Evolutionary conservation across 345 rosid genomes (phyloP), one percentile per base, ranked within the genome.

Genomic region (Murraya koenigii): DNA sequence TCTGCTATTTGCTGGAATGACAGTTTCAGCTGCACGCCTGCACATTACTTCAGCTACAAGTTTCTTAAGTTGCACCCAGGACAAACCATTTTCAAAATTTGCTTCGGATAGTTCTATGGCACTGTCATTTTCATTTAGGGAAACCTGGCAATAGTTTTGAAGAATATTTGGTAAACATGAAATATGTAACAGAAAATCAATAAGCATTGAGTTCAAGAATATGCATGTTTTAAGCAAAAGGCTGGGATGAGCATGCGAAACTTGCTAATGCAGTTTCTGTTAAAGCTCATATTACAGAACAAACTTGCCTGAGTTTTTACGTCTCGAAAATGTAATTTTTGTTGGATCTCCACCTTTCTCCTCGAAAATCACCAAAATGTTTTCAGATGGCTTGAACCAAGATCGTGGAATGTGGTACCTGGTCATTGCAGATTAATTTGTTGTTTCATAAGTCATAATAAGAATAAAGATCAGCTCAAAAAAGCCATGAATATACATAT

Each of bases 401-500:
- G 98, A 92, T 33, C 97, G 87, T 1, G 98, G 99, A 66, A 94
- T 91, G 75, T 94, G 98, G 85, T 96, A 92, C 99, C 98, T 91
- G 84, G 15, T 41, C 33, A 78, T 71, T 26, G 38, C 66, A 52
- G 56, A 17, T 52, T 17, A 17, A 52, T 15, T 17, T 17, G 56
- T 52, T 52, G 7, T 17, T 44, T 52, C 56, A 52, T 0, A 52
- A 4, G 7, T 52, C 56, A 49, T 49, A 5, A 52, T 22, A 52
- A 52, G 56, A 52, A 52, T 11, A 44, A 44, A 44, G 49, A 44
- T 11, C 15, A 11, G 15, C 49, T 44, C 49, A 44, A 44, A 44
- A 41, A 44, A 44, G 10, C 49, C 49, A 44, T 44, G 49, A 44
- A 11, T 44, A 10, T 44, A 44, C 49, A 36, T 15, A 44, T 44